A percentile compares a stretch with the other conserved stretches of the same genome.
Conservation (phyloP, 305 asterid genomes). For the Stenogyne calaminthoides region DNA sequence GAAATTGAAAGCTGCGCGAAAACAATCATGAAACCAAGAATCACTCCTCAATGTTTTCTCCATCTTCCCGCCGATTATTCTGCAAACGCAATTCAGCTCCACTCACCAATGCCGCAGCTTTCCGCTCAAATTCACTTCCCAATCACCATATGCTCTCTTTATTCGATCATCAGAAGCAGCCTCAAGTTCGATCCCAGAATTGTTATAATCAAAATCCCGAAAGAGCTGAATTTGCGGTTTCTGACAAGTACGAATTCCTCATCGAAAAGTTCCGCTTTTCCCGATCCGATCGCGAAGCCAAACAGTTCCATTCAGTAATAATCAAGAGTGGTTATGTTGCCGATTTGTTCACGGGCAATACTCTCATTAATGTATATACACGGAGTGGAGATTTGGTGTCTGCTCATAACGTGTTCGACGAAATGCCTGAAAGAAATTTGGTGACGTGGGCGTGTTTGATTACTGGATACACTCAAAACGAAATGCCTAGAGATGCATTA, state of each 20-base stretch:
- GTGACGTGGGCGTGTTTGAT: conserved; percentile 90
- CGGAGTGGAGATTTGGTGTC: conserved; percentile 52
- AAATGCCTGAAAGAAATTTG: conserved; percentile 69
- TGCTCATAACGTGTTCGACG: conserved; percentile 69
- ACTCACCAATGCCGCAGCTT: conserved; percentile 30
- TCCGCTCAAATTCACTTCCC: conserved; percentile 28
- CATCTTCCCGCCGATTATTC: conserved; percentile 32
- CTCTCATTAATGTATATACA: conserved; percentile 58
- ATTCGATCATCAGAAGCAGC: conserved; percentile 13
- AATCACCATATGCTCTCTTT: conserved; percentile 4
- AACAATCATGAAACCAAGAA: conserved; percentile 38
- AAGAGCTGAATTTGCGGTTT: conserved; percentile 17
- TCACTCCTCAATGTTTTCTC: conserved; percentile 39
- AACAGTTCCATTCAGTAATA: conserved; percentile 56
- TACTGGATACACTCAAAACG: conserved; percentile 74
- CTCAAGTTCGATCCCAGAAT: too few relatives aligned
- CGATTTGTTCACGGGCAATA: conserved; percentile 66
- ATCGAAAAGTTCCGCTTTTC: conserved; percentile 56
- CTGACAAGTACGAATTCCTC: conserved; percentile 46
- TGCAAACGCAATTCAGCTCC: conserved; percentile 30
- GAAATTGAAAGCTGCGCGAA: conserved; percentile 25
- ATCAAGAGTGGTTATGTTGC: conserved; percentile 59
- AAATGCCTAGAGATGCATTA: conserved; percentile 55
- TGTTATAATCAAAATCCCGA: not conserved
- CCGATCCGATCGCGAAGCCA: conserved; percentile 46